Evolutionary conservation across 2,329 filamentous ascomycete genomes (phyloP).

Genomic region (Colletotrichum kahawae): DNA sequence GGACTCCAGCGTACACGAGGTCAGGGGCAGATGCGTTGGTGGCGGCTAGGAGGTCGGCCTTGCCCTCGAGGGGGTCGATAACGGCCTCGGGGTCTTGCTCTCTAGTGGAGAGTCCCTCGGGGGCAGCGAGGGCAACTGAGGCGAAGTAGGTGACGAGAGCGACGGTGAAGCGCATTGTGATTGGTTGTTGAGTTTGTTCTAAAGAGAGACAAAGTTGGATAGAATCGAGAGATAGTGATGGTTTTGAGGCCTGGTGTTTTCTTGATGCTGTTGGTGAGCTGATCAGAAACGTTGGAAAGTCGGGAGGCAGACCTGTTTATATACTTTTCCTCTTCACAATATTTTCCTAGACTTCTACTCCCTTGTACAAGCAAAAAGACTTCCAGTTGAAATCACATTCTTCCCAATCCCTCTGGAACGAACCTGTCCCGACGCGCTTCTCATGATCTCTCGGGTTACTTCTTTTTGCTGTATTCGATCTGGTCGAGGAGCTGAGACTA

Average conservation of each 20-base stretch:
- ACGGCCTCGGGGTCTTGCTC: background rate
- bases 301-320: background rate
- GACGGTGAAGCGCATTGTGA: background rate
- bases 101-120: background rate
- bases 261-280: background rate
- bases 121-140: background rate
- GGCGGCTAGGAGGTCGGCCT: background rate
- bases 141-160: background rate
- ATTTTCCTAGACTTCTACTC: background rate
- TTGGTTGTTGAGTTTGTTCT: background rate
- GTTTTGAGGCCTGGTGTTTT: background rate
- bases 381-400: background rate
- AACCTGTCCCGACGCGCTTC: rapidly evolving
- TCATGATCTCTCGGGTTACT: background rate
- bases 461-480: background rate
- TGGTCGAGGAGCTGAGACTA: background rate
- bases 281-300: background rate
- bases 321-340: background rate
- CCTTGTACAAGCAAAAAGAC: rapidly evolving
- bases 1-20: background rate
- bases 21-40: background rate
- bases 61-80: background rate
- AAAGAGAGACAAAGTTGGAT: background rate
- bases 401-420: background rate
- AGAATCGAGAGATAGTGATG: background rate